A percentile compares a stretch with the other conserved stretches of the same genome.
phyloP scores from a whole-genome alignment of 306 rosid genomes.

The Urtica urens region DNA sequence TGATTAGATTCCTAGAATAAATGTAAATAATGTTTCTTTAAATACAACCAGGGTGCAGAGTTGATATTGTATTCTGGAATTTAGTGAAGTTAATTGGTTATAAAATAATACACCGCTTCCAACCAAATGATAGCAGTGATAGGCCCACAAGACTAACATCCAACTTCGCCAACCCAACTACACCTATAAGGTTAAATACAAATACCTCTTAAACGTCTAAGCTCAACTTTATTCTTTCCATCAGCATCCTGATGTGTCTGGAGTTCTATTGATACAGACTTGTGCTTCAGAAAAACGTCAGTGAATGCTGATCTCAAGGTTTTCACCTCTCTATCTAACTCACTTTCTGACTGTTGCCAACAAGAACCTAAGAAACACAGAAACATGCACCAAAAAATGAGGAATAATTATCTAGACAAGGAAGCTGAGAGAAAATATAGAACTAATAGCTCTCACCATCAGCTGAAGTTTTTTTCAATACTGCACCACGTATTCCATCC shows the following conservation, averaged over 20 bases:
- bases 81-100: neutral
- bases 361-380: constrained; percentile 42
- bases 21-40: too few species aligned
- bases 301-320: constrained; percentile 50
- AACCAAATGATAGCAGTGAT: neutral
- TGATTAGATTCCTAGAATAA: too few species aligned
- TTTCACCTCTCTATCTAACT: constrained; percentile 37
- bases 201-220: constrained; percentile 51
- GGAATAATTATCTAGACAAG: constrained; percentile 9
- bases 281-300: constrained; percentile 56
- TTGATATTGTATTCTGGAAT: neutral
- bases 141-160: too few species aligned
- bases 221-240: constrained; percentile 53
- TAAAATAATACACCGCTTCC: neutral
- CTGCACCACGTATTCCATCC: constrained; percentile 43
- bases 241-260: constrained; percentile 46
- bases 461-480: constrained; percentile 40
- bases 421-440: constrained; percentile 2
- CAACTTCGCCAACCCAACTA: too few species aligned
- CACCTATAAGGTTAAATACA: too few species aligned
- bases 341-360: constrained; percentile 33
- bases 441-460: constrained; percentile 40
- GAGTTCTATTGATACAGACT: constrained; percentile 43
- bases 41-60: too few species aligned
- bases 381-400: constrained; percentile 22